Evolutionary conservation across 23 red algal species (phyloP).

Genomic region (Gracilaria caudata): DNA sequence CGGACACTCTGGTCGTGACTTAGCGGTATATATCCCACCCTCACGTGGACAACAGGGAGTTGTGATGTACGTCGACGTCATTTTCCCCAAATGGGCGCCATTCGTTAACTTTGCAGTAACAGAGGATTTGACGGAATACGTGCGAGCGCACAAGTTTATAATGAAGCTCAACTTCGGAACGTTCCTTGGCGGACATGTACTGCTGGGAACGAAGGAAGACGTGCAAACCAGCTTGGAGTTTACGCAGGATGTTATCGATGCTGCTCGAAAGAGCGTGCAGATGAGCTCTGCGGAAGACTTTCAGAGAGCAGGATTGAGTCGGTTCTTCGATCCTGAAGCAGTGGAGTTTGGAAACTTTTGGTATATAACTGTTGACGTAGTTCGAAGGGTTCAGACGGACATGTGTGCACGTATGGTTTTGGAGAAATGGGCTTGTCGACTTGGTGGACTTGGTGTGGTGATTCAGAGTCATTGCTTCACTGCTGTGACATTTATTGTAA

Average conservation of each 20-base stretch:
- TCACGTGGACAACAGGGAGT: neutral
- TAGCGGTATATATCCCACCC: constrained; percentile 38
- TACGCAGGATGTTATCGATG: constrained; percentile 24
- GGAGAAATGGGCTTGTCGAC: constrained; percentile 65
- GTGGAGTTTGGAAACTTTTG: constrained; percentile 56
- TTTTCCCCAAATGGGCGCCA: constrained; percentile 31
- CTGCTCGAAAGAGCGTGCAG: constrained; percentile 2
- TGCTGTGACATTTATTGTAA: constrained; percentile 17
- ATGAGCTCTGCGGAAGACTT: constrained; percentile 7
- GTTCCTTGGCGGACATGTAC: constrained; percentile 33
- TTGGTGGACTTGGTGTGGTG: constrained; percentile 58
- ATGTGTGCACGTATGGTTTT: constrained; percentile 52
- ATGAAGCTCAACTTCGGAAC: constrained; percentile 19
- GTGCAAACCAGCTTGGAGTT: constrained; percentile 28
- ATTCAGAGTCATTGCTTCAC: constrained; percentile 54
- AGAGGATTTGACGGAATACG: constrained; percentile 21
- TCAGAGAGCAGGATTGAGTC: neutral
- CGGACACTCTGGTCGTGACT: constrained; percentile 26
- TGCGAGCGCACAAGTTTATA: constrained; percentile 8
- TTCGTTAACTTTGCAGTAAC: constrained; percentile 33
- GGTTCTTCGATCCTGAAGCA: constrained; percentile 13
- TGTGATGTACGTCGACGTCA: constrained; percentile 36
- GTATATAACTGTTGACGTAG: constrained; percentile 27
- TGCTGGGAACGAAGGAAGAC: constrained; percentile 15
- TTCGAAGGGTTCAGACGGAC: constrained; percentile 17